Evolutionary conservation across 73 alveolate species (phyloP).

Genomic region (Halteria grandinella): DNA sequence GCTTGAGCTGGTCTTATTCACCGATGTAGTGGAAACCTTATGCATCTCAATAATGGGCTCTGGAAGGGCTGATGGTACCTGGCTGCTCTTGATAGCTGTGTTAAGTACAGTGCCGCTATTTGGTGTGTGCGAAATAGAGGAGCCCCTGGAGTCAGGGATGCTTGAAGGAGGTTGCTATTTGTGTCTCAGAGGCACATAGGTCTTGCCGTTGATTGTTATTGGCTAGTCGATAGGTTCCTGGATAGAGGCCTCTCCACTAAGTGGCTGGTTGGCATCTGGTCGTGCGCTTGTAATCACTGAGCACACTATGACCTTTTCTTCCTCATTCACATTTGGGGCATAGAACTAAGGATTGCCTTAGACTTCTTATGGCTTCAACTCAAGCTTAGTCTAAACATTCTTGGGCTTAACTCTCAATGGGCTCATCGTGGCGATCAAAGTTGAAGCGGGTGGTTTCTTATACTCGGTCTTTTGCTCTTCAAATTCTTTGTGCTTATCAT

Average conservation of each 20-base stretch:
- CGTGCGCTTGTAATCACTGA: constrained; percentile 36
- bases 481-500: neutral
- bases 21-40: too few species aligned
- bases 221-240: too few species aligned
- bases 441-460: neutral
- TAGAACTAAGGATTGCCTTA: constrained; percentile 21
- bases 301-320: constrained; percentile 37
- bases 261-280: constrained; percentile 21
- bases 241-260: too few species aligned
- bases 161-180: neutral
- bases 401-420: constrained; percentile 22
- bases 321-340: constrained; percentile 19
- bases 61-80: too few species aligned
- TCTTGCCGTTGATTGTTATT: constrained; percentile 21
- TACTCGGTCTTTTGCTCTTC: neutral
- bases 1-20: too few species aligned
- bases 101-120: too few species aligned
- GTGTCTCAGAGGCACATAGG: constrained; percentile 28
- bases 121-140: too few species aligned
- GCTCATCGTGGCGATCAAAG: constrained; percentile 16
- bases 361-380: neutral
- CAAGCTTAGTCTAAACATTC: neutral
- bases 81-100: too few species aligned
- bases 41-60: too few species aligned
- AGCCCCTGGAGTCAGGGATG: too few species aligned